phyloP scores from a whole-genome alignment of 1,284 basidiomycete species.

The Meira miltonrushii region DNA sequence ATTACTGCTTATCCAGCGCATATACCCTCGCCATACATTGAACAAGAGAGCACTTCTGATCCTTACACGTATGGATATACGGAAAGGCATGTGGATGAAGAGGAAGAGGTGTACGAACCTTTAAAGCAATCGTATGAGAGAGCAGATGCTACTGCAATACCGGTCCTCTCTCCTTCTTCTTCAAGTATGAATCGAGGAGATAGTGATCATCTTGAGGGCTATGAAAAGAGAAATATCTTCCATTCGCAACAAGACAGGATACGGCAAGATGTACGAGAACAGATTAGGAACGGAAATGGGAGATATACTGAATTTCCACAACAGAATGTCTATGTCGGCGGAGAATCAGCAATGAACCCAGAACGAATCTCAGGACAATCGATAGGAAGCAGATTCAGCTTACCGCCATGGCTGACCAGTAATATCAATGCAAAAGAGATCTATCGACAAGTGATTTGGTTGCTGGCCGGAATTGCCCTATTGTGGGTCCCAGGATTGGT shows the following conservation, averaged over 20 bases:
- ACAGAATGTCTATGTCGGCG: too few relatives aligned
- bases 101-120: neutral
- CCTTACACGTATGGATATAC: neutral
- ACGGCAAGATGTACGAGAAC: too few relatives aligned
- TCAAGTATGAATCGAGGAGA: neutral
- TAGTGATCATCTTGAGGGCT: neutral
- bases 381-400: neutral
- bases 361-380: too few relatives aligned
- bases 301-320: too few relatives aligned
- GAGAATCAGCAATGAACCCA: too few relatives aligned
- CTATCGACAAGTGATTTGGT: neutral
- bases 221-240: neutral
- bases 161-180: neutral
- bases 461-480: constrained; percentile 7
- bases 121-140: neutral
- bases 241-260: neutral
- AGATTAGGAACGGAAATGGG: neutral
- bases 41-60: neutral
- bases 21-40: neutral
- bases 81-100: neutral
- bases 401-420: neutral
- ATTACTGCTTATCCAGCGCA: neutral
- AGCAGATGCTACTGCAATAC: neutral
- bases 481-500: constrained; percentile 62
- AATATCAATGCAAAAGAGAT: neutral